phyloP scores from a whole-genome alignment of 2,329 filamentous ascomycete species.

The Aphanocladium album region DNA sequence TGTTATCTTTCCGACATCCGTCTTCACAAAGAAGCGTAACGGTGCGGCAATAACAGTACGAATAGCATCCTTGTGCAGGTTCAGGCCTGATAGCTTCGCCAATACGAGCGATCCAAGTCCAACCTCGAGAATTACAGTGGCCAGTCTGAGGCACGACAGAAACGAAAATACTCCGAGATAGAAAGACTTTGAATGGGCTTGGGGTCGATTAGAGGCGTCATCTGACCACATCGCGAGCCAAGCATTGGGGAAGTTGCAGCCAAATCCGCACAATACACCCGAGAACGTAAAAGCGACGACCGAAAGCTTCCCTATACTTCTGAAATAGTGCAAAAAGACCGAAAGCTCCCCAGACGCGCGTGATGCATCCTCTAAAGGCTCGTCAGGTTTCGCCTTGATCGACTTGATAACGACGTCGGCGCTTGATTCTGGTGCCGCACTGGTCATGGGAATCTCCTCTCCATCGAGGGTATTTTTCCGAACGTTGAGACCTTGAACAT shows the following conservation, averaged over 20 bases:
- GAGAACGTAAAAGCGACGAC: slow-evolving; percentile 5
- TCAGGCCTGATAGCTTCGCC: background rate
- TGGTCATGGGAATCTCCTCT: background rate
- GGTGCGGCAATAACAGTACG: slow-evolving; percentile 24
- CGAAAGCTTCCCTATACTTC: slow-evolving; percentile 11
- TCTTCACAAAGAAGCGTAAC: slow-evolving; percentile 29
- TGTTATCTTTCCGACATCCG: slow-evolving; percentile 28
- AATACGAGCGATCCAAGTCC: slow-evolving; percentile 16
- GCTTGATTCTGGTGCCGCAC: background rate
- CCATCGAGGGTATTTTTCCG: slow-evolving; percentile 14
- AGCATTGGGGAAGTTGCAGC: slow-evolving; percentile 20
- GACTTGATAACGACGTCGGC: background rate
- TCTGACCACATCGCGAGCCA: slow-evolving; percentile 31
- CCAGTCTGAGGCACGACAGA: slow-evolving; percentile 10
- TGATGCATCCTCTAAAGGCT: slow-evolving; percentile 9
- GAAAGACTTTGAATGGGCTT: slow-evolving; percentile 11
- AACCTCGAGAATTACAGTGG: slow-evolving; percentile 5
- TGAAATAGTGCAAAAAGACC: slow-evolving; percentile 22
- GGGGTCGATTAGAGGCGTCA: slow-evolving; percentile 15
- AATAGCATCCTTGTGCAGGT: slow-evolving; percentile 22
- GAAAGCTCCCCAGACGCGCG: slow-evolving; percentile 17
- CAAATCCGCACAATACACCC: slow-evolving; percentile 15
- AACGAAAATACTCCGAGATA: slow-evolving; percentile 20
- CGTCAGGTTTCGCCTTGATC: background rate
- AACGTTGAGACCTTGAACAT: slow-evolving; percentile 26